Conservation (phyloP, 805 yeast species). For the Pichia heedii region DNA sequence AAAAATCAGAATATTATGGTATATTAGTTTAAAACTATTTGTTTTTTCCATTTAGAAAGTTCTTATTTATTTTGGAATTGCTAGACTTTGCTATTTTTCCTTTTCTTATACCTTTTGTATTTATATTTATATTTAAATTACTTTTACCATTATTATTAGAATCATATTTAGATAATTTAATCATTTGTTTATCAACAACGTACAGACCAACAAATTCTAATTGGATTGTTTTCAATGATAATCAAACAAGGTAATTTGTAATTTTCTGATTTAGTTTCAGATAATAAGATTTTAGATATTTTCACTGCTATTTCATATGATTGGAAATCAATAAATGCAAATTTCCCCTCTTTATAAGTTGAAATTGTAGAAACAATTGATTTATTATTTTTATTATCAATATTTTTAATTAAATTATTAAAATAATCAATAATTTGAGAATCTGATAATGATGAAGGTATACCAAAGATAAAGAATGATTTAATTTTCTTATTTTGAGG, state of each 20-base stretch:
- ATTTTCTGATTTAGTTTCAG: neutral
- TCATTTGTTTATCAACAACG: conserved; percentile 41
- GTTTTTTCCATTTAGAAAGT: no score
- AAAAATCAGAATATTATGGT: conserved; percentile 67
- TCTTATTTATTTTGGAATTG: neutral
- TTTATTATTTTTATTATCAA: conserved; percentile 21
- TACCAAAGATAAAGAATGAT: conserved; percentile 69
- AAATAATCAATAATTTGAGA: conserved; percentile 47
- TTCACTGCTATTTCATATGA: conserved; percentile 45
- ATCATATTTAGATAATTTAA: conserved; percentile 31
- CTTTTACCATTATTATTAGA: neutral
- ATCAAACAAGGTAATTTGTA: conserved; percentile 25
- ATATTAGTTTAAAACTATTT: conserved; percentile 55
- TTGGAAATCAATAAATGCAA: conserved; percentile 55
- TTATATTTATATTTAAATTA: neutral
- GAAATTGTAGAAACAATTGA: conserved; percentile 45
- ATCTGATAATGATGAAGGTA: conserved; percentile 58
- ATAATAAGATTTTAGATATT: conserved; percentile 19
- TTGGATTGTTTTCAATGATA: conserved; percentile 32
- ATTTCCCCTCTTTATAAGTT: conserved; percentile 33
- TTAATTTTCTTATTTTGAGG: conserved; percentile 35
- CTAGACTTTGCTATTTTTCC: no score
- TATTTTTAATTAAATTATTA: conserved; percentile 17
- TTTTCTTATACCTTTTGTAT: no score
- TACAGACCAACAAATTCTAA: conserved; percentile 50